Conservation (phyloP, 148 eudicot species). For the Bassia scoparia region DNA sequence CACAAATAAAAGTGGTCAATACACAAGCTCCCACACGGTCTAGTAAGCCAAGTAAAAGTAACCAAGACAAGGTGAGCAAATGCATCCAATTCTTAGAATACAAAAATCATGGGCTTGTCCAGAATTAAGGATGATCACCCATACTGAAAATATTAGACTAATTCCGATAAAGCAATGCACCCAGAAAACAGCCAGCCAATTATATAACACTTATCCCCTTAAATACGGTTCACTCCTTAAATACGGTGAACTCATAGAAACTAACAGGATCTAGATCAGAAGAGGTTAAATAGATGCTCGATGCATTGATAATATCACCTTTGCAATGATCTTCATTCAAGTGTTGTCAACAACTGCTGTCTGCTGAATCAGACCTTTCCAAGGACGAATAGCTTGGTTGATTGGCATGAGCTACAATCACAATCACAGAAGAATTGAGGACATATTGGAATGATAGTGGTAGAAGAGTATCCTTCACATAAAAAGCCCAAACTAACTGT, state of each 20-base stretch:
- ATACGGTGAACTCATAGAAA: no score
- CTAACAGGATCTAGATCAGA: not conserved
- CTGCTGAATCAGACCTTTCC: constrained; percentile 84
- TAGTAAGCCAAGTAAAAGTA: no score
- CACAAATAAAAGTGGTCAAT: no score
- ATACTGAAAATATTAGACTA: no score
- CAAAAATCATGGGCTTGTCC: not conserved
- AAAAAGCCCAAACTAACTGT: not conserved
- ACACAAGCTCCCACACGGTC: no score
- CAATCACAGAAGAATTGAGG: constrained; percentile 16
- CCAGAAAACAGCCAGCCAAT: no score
- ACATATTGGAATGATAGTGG: constrained; percentile 4
- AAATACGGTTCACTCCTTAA: no score
- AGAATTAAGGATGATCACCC: no score
- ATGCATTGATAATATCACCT: constrained; percentile 43
- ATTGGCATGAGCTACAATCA: constrained; percentile 48
- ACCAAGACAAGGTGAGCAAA: not conserved
- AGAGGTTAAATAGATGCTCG: not conserved
- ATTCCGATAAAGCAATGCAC: no score
- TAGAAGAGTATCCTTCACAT: not conserved
- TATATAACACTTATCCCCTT: no score
- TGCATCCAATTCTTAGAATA: not conserved
- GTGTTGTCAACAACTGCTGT: constrained; percentile 64
- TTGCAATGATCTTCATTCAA: constrained; percentile 64
- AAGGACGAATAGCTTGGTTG: constrained; percentile 66